These are phyloP conservation scores for Sphagnum tenellum DNA, from an alignment of 225 moss, liverwort and hornwort species.

Conservation along the genomic window DNA sequence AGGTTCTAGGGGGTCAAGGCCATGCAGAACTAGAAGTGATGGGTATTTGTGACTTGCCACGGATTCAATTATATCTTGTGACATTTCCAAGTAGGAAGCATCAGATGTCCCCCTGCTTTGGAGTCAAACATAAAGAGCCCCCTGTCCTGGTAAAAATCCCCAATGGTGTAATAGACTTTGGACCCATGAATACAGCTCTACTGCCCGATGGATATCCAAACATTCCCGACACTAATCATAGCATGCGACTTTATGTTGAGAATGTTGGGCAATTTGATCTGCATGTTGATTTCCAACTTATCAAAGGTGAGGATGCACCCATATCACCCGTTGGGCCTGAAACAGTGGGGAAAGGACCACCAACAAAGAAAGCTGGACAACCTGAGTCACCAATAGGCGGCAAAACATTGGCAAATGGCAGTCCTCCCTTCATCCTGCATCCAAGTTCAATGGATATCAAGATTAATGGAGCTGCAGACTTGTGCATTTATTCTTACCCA, in stretches of 20 bases:
- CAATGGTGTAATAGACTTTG: slow-evolving; percentile 59
- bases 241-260: slow-evolving; percentile 50
- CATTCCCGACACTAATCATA: slow-evolving; percentile 53
- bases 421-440: slow-evolving; percentile 33
- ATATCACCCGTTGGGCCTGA: slow-evolving; percentile 1
- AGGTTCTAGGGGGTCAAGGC: slow-evolving; percentile 54
- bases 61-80: slow-evolving; percentile 47
- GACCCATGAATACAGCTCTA: slow-evolving; percentile 44
- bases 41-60: slow-evolving; percentile 72
- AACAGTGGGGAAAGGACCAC: not conserved
- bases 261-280: slow-evolving; percentile 78
- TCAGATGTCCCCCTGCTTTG: slow-evolving; percentile 36
- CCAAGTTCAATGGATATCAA: slow-evolving; percentile 46
- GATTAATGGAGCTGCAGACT: slow-evolving; percentile 30
- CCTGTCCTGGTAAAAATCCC: slow-evolving; percentile 33
- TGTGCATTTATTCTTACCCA: slow-evolving; percentile 66
- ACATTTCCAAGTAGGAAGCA: slow-evolving; percentile 41
- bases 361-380: slow-evolving; percentile 17
- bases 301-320: slow-evolving; percentile 13
- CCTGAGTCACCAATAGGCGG: not conserved
- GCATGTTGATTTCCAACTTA: slow-evolving; percentile 64
- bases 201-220: slow-evolving; percentile 50
- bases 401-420: not conserved
- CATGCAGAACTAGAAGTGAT: slow-evolving; percentile 31
- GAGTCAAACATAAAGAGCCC: slow-evolving; percentile 33